Conservation (phyloP, 2,329 filamentous ascomycete species). For the Paramyrothecium roridum region DNA sequence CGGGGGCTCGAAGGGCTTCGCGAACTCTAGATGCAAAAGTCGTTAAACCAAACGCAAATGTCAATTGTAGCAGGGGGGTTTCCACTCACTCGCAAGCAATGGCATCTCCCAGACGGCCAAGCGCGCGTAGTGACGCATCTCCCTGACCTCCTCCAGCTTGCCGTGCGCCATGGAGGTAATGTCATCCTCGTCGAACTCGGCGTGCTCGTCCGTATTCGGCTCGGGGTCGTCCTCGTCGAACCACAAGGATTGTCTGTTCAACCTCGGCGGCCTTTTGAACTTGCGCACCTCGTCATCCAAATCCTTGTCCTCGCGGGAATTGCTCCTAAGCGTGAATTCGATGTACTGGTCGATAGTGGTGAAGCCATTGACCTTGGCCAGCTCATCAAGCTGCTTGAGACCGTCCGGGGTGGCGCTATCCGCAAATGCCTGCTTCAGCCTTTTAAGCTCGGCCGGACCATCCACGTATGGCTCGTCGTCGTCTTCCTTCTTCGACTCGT, state of each 20-base stretch:
- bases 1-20: slow-evolving; percentile 78
- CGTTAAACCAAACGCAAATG: slow-evolving; percentile 6
- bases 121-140: slow-evolving; percentile 83
- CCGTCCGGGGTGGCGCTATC: slow-evolving; percentile 26
- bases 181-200: slow-evolving; percentile 75
- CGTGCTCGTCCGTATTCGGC: slow-evolving; percentile 47
- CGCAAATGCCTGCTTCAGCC: slow-evolving; percentile 23
- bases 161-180: slow-evolving; percentile 79
- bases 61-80: too few relatives aligned
- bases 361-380: slow-evolving; percentile 31
- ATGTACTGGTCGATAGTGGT: slow-evolving; percentile 29
- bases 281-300: slow-evolving; percentile 26
- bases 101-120: slow-evolving; percentile 96
- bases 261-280: slow-evolving; percentile 26
- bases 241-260: slow-evolving; percentile 42
- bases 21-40: slow-evolving; percentile 59
- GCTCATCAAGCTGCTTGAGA: slow-evolving; percentile 27
- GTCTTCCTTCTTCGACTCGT: slow-evolving; percentile 13
- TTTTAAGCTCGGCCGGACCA: slow-evolving; percentile 23
- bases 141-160: slow-evolving; percentile 83
- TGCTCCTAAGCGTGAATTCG: slow-evolving; percentile 19
- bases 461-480: slow-evolving; percentile 17
- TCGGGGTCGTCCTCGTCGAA: slow-evolving; percentile 47
- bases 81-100: slow-evolving; percentile 71
- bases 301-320: slow-evolving; percentile 23